phyloP scores from a whole-genome alignment of 176 grass and related monocot species.

The Rhynchospora pubera region DNA sequence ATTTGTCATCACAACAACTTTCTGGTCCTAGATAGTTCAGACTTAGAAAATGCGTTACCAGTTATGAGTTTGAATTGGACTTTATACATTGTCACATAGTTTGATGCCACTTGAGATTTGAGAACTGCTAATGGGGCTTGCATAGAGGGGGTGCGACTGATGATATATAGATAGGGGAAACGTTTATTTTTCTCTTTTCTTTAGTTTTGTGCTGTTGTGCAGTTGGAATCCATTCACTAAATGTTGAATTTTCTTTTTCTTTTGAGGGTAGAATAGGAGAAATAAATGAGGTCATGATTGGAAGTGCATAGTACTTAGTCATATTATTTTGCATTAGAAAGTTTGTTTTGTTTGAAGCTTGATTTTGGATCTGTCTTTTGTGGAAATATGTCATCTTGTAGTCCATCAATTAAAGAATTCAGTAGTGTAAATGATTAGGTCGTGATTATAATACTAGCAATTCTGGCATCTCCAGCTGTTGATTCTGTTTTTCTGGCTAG shows the following conservation, averaged over 20 bases:
- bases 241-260: neutral
- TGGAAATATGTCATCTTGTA: neutral
- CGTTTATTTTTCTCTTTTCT: neutral
- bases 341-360: neutral
- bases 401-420: neutral
- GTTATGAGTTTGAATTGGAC: neutral
- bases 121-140: conserved; percentile 3
- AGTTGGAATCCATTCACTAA: neutral
- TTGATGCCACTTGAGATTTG: neutral
- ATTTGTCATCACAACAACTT: conserved; percentile 24
- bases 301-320: neutral
- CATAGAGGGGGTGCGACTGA: neutral
- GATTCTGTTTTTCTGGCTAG: neutral
- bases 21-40: conserved; percentile 39
- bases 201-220: neutral
- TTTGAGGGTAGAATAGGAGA: neutral
- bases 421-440: neutral
- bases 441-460: no score
- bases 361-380: neutral
- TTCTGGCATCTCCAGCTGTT: neutral
- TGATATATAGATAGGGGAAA: neutral
- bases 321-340: neutral
- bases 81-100: neutral
- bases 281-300: neutral
- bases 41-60: neutral